These are phyloP conservation scores for Talaromyces albobiverticillius DNA, from an alignment of 2,329 filamentous ascomycete species.

Conservation along the genomic window DNA sequence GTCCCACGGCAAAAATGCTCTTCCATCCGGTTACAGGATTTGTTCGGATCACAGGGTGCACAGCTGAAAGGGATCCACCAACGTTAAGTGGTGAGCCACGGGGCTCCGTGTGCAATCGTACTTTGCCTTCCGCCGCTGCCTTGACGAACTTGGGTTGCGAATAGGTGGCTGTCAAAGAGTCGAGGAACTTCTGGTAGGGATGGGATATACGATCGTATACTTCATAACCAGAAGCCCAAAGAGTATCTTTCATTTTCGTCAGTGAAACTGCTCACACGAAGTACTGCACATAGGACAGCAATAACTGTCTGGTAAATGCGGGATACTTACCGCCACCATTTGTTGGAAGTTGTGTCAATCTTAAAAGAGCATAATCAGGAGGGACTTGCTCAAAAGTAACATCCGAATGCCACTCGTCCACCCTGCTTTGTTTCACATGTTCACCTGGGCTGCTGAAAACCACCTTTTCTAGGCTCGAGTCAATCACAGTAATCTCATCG, in stretches of 20 bases:
- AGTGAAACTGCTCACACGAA: too few relatives aligned
- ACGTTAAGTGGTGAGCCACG: constrained; percentile 56
- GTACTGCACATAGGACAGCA: too few relatives aligned
- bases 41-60: constrained; percentile 58
- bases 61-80: constrained; percentile 48
- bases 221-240: constrained; percentile 45
- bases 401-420: constrained; percentile 49
- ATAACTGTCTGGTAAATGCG: too few relatives aligned
- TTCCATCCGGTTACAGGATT: constrained; percentile 66
- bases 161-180: constrained; percentile 30
- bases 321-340: too few relatives aligned
- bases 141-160: too few relatives aligned
- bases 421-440: constrained; percentile 26
- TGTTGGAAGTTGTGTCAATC: constrained; percentile 41
- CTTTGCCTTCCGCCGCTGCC: constrained; percentile 33
- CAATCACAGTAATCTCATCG: constrained; percentile 51
- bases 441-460: too few relatives aligned
- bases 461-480: constrained; percentile 13
- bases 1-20: constrained; percentile 49
- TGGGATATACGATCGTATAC: constrained; percentile 41
- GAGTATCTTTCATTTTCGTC: too few relatives aligned
- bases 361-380: constrained; percentile 48
- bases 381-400: constrained; percentile 50
- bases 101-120: too few relatives aligned
- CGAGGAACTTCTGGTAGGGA: constrained; percentile 37